Conservation (phyloP, 352 stramenopile species). For the Aphanomyces invadans region DNA sequence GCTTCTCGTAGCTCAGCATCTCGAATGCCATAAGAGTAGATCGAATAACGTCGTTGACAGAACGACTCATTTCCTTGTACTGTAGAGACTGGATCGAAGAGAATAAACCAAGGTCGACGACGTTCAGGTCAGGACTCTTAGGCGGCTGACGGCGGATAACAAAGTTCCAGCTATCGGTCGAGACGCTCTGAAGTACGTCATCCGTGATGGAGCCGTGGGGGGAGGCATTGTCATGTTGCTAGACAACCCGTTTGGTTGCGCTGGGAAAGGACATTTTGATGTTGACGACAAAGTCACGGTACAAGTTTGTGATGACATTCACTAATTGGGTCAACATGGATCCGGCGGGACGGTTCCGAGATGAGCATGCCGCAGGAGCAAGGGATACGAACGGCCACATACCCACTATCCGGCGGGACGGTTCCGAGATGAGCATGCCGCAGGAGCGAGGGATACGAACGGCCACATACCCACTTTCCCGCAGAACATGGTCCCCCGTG, state of each 20-base stretch:
- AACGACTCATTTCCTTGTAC: too few species aligned
- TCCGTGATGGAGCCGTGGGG: constrained; percentile 24
- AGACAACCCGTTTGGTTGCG: background rate
- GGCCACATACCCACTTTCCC: constrained; percentile 30
- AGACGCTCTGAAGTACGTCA: constrained; percentile 19
- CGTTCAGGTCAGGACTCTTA: background rate
- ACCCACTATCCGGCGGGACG: constrained; percentile 17
- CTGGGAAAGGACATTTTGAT: constrained; percentile 25
- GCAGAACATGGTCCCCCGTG: constrained; percentile 1
- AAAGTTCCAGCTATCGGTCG: constrained; percentile 25
- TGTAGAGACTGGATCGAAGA: too few species aligned
- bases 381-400: too few species aligned
- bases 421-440: constrained; percentile 23
- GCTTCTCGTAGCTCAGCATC: too few species aligned
- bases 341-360: constrained; percentile 22
- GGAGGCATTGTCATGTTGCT: constrained; percentile 30
- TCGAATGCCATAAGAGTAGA: too few species aligned
- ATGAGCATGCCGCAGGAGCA: constrained; percentile 15
- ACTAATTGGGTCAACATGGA: constrained; percentile 12
- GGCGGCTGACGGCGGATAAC: background rate
- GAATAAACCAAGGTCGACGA: background rate
- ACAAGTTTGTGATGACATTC: constrained; percentile 23
- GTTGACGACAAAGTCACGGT: constrained; percentile 25
- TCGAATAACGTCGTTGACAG: too few species aligned
- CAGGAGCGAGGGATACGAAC: background rate